Evolutionary conservation across 2,329 filamentous ascomycete species (phyloP), one percentile per base, ranked within the genome.

Genomic region (Westerdykella sp.): DNA sequence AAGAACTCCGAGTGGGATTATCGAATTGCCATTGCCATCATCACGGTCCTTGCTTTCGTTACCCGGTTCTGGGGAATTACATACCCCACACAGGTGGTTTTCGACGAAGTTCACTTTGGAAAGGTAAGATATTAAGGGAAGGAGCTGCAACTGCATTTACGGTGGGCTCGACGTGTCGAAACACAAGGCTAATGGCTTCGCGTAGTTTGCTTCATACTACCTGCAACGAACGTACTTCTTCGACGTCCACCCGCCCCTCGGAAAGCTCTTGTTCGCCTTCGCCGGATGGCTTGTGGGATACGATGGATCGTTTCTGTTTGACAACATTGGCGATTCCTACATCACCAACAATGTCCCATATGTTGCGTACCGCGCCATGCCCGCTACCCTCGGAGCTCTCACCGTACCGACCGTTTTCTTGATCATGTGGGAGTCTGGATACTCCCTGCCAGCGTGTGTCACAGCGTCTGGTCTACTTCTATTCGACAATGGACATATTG

Each of bases 401-500:
- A 98, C 93, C 10, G 88, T 98, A 40, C 85, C 90, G n/a, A 85
- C 91, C 38, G 83, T 87, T 44, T 98, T 95, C 69, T 73, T 95
- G 65, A 98, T 95, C 69, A 98, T 98, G 93, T 98, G 93, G 93
- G 93, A 98, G 71, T 97, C 93, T 39, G 93, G 90, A 50, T 98
- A 98, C 72, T 95, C 88, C 52, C 76, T 98, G 34, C 93, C 93
- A 10, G 93, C 93, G 44, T 95, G 87, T 66, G 74, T 97, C 43
- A 76, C 96, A 44, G 88, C 93, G 6, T 81, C 93, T 32, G 82
- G 86, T 22, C 75, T 98, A 30, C 77, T 98, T 51, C 83, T 98
- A 35, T 87, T 98, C 59, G 93, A 98, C 73, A 98, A 98, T 62
- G 93, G 91, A 45, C 93, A 98, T 68, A 88, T 98, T 68, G 91